Evolutionary conservation across 1,139 yeast genomes (phyloP).

Genomic region (Meyerozyma carpophila): DNA sequence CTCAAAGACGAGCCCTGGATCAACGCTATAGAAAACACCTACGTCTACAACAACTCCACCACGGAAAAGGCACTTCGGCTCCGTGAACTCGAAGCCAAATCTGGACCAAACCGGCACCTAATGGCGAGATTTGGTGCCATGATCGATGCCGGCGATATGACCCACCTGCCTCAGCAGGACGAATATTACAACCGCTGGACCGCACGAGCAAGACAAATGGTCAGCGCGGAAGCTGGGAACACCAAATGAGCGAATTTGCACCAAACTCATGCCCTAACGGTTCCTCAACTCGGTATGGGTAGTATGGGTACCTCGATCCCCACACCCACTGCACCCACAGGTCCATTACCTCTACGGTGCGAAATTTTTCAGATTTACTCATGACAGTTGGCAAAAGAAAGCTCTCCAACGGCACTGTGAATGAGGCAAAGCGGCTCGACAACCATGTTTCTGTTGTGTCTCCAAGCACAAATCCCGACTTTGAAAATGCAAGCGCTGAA

Average conservation of each 20-base stretch:
- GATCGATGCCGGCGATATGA: constrained; percentile 27
- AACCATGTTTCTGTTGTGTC: background rate
- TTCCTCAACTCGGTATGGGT: no score
- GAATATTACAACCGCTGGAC: constrained; percentile 33
- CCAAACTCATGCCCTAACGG: no score
- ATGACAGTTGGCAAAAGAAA: constrained; percentile 1
- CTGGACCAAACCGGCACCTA: constrained; percentile 30
- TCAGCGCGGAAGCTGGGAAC: background rate
- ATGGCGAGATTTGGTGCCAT: constrained; percentile 30
- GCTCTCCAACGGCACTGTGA: background rate
- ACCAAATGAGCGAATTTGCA: background rate
- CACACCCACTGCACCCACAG: background rate
- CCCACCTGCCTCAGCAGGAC: constrained; percentile 21
- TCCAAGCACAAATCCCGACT: background rate
- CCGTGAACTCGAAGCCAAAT: constrained; percentile 24
- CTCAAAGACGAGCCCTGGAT: constrained; percentile 55
- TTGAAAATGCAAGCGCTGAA: background rate
- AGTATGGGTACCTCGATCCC: background rate
- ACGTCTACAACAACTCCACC: constrained; percentile 26
- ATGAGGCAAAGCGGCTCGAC: background rate
- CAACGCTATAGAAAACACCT: constrained; percentile 35
- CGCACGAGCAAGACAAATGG: constrained; percentile 4
- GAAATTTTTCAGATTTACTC: background rate
- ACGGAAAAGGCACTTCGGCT: constrained; percentile 14
- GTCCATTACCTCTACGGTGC: background rate